Evolutionary conservation across 495 filamentous ascomycete species (phyloP), one percentile per base, ranked within the genome.

Genomic region (Baudoinia panamericana): DNA sequence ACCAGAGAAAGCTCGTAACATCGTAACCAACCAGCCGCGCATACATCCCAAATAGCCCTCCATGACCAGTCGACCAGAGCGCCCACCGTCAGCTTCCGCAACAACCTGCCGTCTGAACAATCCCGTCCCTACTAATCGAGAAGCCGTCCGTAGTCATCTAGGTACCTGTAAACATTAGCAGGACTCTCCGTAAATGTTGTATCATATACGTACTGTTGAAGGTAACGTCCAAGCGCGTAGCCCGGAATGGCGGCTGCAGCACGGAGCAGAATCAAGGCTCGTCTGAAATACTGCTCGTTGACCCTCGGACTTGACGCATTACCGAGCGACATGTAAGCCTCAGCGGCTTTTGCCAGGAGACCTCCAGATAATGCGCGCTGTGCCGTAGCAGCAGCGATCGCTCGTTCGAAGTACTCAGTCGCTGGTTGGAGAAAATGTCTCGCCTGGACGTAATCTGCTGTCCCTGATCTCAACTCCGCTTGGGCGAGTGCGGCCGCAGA

Each of bases 311-410:
- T 53, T 10, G 66, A 67, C 8, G 69, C 66, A 45, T 71, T 71
- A 20, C 68, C 69, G 9, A 71, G 50, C 30, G 59, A 65, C 61
- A 72, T 72, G 46, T 62, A 66, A 21, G 68, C 63, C 55, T 71
- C 67, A 1, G 68, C 69, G 22, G 62, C 57, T n/a, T 51, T 46
- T 18, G 56, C 53, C 27, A 70, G 50, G 9, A 72, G 51, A 22
- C 51, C 44, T 22, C 67, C 69, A 29, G 57, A 65, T 13, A 62
- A 37, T 20, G 27, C 39, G 6, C 55, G 52, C 38, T 61, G 60
- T 12, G 36, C 48, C 21, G 53, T 50, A 3, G 67, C 64, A 17
- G 55, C 54, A 23, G 58, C 54, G 5, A 66, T 59, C 18, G 68
- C 66, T 34, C 58, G 53, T 30, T 57, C 47, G 40, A 69, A 62